Evolutionary conservation across 1,139 yeast genomes (phyloP).

Genomic region (Wickerhamiella pararugosa): DNA sequence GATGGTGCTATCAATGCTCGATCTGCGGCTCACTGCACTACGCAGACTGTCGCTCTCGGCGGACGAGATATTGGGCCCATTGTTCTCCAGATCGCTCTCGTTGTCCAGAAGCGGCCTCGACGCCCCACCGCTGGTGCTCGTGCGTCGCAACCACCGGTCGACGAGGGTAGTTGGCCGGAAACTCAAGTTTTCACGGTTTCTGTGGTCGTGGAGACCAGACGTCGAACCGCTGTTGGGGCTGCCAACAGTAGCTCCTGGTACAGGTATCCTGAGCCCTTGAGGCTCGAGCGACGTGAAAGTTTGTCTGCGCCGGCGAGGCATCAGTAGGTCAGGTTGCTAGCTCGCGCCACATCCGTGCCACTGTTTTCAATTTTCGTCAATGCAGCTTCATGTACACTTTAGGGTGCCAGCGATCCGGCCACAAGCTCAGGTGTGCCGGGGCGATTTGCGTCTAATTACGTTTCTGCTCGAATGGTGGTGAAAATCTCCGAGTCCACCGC

Average conservation of each 20-base stretch:
- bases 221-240: background rate
- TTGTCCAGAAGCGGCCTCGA: conserved; percentile 7
- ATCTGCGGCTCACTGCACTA: conserved; percentile 31
- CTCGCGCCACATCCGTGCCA: too few species aligned
- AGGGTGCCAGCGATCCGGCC: too few species aligned
- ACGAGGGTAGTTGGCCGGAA: conserved; percentile 15
- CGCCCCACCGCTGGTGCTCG: conserved; percentile 4
- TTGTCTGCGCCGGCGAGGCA: conserved; percentile 7
- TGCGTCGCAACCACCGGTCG: conserved; percentile 17
- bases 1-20: conserved; percentile 55
- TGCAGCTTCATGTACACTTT: too few species aligned
- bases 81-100: background rate
- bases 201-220: conserved; percentile 1
- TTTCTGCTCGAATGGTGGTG: too few species aligned
- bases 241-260: background rate
- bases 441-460: too few species aligned
- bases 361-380: too few species aligned
- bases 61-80: conserved; percentile 1
- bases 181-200: conserved; percentile 7
- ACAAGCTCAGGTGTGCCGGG: too few species aligned
- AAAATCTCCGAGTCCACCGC: too few species aligned
- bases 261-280: conserved; percentile 3
- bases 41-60: conserved; percentile 2
- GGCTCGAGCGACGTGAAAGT: conserved; percentile 5
- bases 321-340: background rate